These are phyloP conservation scores for Tuber magnatum DNA, from an alignment of 495 filamentous ascomycete genomes.

Conservation along the genomic window DNA sequence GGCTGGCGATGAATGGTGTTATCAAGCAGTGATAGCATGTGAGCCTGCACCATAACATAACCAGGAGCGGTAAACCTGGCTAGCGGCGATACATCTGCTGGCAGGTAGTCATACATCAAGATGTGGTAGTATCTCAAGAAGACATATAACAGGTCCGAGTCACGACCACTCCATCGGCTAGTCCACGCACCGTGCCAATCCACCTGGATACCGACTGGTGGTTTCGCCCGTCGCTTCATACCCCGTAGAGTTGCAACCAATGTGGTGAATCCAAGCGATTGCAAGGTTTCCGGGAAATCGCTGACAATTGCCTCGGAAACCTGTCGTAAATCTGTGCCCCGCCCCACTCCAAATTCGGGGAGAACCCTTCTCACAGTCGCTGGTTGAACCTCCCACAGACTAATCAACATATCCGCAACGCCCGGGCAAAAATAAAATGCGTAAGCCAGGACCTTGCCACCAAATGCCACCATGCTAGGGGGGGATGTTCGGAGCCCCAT, in stretches of 20 bases:
- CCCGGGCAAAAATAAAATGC: constrained; percentile 94
- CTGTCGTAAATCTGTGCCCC: constrained; percentile 42
- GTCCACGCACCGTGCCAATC: constrained; percentile 83
- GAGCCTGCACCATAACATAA: constrained; percentile 75
- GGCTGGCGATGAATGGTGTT: constrained; percentile 72
- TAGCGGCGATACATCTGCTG: constrained; percentile 51
- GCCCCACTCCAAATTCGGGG: constrained; percentile 54
- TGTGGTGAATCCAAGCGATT: constrained; percentile 64
- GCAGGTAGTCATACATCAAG: constrained; percentile 72
- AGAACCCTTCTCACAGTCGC: constrained; percentile 63
- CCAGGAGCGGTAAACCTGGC: constrained; percentile 70
- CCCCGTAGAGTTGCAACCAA: constrained; percentile 55
- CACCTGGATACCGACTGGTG: constrained; percentile 65
- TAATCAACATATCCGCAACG: constrained; percentile 75
- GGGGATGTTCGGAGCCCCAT: constrained; percentile 86
- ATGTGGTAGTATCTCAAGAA: constrained; percentile 90
- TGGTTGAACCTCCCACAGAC: constrained; percentile 67
- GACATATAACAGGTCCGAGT: constrained; percentile 88
- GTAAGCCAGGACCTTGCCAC: constrained; percentile 88
- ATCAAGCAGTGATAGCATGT: constrained; percentile 74
- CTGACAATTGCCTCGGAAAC: constrained; percentile 56
- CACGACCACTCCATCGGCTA: constrained; percentile 76
- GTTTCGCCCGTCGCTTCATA: constrained; percentile 60
- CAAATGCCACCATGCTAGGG: constrained; percentile 85
- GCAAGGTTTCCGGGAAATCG: constrained; percentile 65